These are phyloP conservation scores for Agrocybe praecox DNA, from an alignment of 768 basidiomycete species.

Conservation along the genomic window DNA sequence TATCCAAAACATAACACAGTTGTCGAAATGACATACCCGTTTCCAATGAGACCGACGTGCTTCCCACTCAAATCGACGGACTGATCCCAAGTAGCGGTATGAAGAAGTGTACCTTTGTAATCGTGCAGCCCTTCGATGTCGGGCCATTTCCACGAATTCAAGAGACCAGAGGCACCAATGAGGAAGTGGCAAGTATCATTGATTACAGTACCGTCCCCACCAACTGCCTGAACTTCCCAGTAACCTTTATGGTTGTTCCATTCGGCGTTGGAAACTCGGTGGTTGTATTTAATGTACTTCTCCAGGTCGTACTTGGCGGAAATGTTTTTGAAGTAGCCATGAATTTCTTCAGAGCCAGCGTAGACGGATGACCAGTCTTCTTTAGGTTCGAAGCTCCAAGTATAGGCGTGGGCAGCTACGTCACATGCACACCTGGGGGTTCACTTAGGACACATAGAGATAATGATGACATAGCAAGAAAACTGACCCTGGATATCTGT, in stretches of 20 bases:
- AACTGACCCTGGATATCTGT: constrained; percentile 35
- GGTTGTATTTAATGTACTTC: constrained; percentile 31
- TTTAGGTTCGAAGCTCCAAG: constrained; percentile 35
- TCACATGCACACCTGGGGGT: constrained; percentile 23
- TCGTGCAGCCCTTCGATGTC: constrained; percentile 33
- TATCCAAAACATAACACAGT: too few species aligned
- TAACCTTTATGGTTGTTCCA: constrained; percentile 28
- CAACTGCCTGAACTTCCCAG: constrained; percentile 31
- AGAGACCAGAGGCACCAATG: constrained; percentile 32
- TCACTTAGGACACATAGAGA: too few species aligned
- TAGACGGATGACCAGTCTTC: constrained; percentile 35
- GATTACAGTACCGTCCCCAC: constrained; percentile 15
- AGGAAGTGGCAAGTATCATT: constrained; percentile 33
- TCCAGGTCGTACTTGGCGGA: constrained; percentile 29
- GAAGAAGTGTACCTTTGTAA: constrained; percentile 35
- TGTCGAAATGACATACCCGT: constrained; percentile 23
- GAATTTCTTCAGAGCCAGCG: constrained; percentile 31
- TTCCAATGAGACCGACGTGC: constrained; percentile 41
- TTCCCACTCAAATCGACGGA: constrained; percentile 32
- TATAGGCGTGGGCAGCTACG: constrained; percentile 33
- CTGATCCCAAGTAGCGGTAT: constrained; percentile 36
- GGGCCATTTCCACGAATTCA: constrained; percentile 42
- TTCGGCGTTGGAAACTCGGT: constrained; percentile 26
- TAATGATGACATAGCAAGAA: too few species aligned
- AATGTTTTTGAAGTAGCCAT: constrained; percentile 28